A percentile compares a stretch with the other conserved stretches of the same genome.
Conservation (phyloP, 805 yeast species). For the Myxozyma sirexii region DNA sequence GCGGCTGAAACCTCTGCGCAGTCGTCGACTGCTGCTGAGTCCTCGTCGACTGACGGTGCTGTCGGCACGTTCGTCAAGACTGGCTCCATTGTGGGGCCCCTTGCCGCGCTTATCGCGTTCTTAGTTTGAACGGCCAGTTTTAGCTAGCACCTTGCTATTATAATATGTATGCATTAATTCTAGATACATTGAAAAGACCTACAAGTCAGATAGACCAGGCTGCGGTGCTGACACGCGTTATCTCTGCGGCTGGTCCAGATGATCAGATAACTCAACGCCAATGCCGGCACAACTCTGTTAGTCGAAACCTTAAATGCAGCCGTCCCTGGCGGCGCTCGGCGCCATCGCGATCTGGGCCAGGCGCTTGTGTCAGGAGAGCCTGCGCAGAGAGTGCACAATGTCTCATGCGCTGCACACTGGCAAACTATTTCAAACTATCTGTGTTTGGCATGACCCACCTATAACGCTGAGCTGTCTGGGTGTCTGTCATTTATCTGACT, state of each 20-base stretch:
- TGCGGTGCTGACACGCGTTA: neutral
- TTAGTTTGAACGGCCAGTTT: neutral
- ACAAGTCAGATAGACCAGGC: neutral
- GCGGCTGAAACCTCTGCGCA: neutral
- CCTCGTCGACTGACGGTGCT: constrained; percentile 5
- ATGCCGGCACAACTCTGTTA: neutral
- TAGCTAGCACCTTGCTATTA: neutral
- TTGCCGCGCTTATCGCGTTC: constrained; percentile 6
- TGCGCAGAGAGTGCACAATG: too few species aligned
- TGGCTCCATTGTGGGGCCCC: neutral
- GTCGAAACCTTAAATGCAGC: neutral
- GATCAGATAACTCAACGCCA: neutral
- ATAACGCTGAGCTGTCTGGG: too few species aligned
- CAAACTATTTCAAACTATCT: too few species aligned
- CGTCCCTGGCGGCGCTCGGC: neutral
- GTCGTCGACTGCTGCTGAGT: neutral
- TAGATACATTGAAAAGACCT: neutral
- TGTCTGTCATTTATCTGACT: too few species aligned
- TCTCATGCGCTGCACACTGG: too few species aligned
- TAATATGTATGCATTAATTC: neutral
- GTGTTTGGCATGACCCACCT: too few species aligned
- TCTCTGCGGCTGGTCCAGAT: neutral
- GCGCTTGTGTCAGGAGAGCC: too few species aligned
- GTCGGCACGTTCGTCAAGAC: neutral
- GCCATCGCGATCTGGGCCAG: too few species aligned